phyloP scores from a whole-genome alignment of 2,329 filamentous ascomycete species.

The Penicillium oxalicum region DNA sequence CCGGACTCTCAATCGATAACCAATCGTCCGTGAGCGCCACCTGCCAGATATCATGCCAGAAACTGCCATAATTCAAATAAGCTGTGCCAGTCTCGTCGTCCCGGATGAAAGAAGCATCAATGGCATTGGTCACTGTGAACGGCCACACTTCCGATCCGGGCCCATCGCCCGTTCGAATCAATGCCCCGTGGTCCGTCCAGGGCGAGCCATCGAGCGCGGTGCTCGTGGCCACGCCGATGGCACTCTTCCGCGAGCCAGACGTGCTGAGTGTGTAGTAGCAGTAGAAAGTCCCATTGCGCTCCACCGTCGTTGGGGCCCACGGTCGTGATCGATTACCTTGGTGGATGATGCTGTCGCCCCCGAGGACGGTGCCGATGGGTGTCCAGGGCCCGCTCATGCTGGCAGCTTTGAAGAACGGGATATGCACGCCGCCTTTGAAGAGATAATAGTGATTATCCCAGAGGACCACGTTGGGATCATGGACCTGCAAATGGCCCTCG shows the following conservation, averaged over 20 bases:
- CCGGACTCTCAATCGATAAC: slow-evolving; percentile 22
- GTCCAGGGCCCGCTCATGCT: slow-evolving; percentile 31
- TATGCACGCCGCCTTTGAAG: slow-evolving; percentile 27
- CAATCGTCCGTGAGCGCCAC: slow-evolving; percentile 29
- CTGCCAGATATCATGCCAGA: slow-evolving; percentile 34
- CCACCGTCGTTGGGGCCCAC: slow-evolving; percentile 33
- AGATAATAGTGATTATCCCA: slow-evolving; percentile 29
- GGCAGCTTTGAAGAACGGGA: slow-evolving; percentile 23
- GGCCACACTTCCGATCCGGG: slow-evolving; percentile 22
- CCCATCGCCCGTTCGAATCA: slow-evolving; percentile 29
- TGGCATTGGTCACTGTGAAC: slow-evolving; percentile 33
- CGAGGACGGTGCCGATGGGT: slow-evolving; percentile 27
- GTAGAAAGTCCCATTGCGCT: slow-evolving; percentile 28
- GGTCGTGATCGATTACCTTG: slow-evolving; percentile 27
- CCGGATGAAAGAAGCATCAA: slow-evolving; percentile 30
- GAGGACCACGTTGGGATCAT: slow-evolving; percentile 32
- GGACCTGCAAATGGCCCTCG: slow-evolving; percentile 22
- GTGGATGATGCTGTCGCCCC: slow-evolving; percentile 25
- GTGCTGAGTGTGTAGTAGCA: slow-evolving; percentile 34
- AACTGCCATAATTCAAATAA: slow-evolving; percentile 33
- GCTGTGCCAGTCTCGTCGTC: slow-evolving; percentile 21
- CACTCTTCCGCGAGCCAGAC: slow-evolving; percentile 26
- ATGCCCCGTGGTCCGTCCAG: slow-evolving; percentile 33
- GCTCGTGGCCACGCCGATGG: slow-evolving; percentile 33
- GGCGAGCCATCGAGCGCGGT: slow-evolving; percentile 17